Conservation (phyloP, 1,139 yeast species). For the Lodderomyces oxycetoniae region DNA sequence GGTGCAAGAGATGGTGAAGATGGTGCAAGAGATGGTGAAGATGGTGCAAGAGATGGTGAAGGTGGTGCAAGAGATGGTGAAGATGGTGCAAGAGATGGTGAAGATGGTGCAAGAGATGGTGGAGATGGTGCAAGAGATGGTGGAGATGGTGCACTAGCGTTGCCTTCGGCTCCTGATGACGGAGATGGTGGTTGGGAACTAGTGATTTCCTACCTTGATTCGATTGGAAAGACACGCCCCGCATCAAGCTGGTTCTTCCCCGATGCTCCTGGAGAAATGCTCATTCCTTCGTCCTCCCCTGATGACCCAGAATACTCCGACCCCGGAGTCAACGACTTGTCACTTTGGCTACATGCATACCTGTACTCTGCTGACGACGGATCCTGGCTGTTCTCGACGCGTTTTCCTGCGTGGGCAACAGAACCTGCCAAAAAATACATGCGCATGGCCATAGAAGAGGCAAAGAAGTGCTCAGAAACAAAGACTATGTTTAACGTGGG, state of each 20-base stretch:
- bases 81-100: too few relatives aligned
- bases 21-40: too few relatives aligned
- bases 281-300: too few relatives aligned
- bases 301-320: conserved; percentile 74
- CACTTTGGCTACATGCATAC: conserved; percentile 87
- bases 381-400: conserved; percentile 75
- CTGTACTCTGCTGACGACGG: conserved; percentile 56
- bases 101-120: too few relatives aligned
- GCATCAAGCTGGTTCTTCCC: conserved; percentile 69
- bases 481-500: conserved; percentile 92
- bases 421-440: conserved; percentile 51
- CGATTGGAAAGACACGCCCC: conserved; percentile 63
- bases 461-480: conserved; percentile 77
- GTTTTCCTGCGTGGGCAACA: conserved; percentile 84
- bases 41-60: too few relatives aligned
- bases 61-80: too few relatives aligned
- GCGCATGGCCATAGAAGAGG: conserved; percentile 68
- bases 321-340: conserved; percentile 82
- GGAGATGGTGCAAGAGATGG: too few relatives aligned
- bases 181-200: too few relatives aligned
- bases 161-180: too few relatives aligned
- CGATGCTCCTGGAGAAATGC: conserved; percentile 54
- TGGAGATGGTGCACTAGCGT: too few relatives aligned
- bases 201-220: conserved; percentile 48
- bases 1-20: too few relatives aligned